phyloP scores from a whole-genome alignment of 331 rosid genomes.

The Prunus yedoensis region DNA sequence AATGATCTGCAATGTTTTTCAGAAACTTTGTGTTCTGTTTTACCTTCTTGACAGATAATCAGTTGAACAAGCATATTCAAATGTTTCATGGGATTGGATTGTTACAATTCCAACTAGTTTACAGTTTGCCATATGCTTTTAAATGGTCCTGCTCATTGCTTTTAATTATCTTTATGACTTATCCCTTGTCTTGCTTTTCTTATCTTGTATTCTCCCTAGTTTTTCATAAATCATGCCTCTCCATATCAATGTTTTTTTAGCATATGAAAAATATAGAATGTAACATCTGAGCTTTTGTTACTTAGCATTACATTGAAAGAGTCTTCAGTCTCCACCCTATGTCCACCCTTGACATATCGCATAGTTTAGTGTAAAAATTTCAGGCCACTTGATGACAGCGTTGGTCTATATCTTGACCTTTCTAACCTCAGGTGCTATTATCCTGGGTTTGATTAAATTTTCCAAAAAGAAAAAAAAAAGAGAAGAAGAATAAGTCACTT shows the following conservation, averaged over 20 bases:
- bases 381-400: background rate
- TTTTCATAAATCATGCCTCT: background rate
- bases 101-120: background rate
- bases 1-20: background rate
- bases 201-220: constrained; percentile 1
- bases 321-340: background rate
- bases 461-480: too few relatives aligned
- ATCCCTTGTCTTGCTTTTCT: background rate
- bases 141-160: background rate
- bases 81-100: background rate
- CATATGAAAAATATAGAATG: background rate
- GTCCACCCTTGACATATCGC: background rate
- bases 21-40: background rate
- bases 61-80: background rate
- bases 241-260: background rate
- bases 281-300: background rate
- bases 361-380: too few relatives aligned
- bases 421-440: constrained; percentile 13
- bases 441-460: background rate
- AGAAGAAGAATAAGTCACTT: too few relatives aligned
- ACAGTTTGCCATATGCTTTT: background rate
- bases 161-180: background rate
- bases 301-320: background rate
- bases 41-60: background rate
- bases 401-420: constrained; percentile 21